Evolutionary conservation across 1,284 basidiomycete genomes (phyloP).

Genomic region (Termitomyces sp.): DNA sequence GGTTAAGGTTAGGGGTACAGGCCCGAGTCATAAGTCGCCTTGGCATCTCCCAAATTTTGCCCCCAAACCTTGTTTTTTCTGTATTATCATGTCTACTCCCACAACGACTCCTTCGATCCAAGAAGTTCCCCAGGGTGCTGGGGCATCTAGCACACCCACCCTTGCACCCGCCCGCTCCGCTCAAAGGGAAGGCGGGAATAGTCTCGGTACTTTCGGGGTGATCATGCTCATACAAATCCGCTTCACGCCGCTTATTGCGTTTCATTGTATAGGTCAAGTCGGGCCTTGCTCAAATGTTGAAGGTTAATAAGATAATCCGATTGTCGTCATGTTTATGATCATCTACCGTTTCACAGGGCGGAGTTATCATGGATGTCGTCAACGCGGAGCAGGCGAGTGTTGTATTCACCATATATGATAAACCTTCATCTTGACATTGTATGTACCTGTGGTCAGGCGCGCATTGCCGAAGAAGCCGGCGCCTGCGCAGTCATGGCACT

Average conservation of each 20-base stretch:
- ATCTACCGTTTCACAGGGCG: conserved; percentile 41
- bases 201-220: conserved; percentile 81
- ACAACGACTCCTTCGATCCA: conserved; percentile 25
- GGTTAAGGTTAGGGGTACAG: conserved; percentile 20
- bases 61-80: conserved; percentile 1
- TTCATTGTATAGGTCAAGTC: conserved; percentile 71
- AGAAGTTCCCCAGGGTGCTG: conserved; percentile 33
- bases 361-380: conserved; percentile 92
- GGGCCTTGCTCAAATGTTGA: conserved; percentile 92
- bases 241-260: conserved; percentile 10
- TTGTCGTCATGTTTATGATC: conserved; percentile 13
- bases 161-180: conserved; percentile 55
- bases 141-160: conserved; percentile 31
- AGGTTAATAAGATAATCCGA: conserved; percentile 41
- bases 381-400: conserved; percentile 70
- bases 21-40: conserved; percentile 3
- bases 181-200: conserved; percentile 57
- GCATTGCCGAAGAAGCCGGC: conserved; percentile 96
- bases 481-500: conserved; percentile 98
- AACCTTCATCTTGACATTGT: conserved; percentile 14
- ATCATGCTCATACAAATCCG: conserved; percentile 17
- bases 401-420: conserved; percentile 19
- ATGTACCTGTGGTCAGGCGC: conserved; percentile 51
- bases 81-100: conserved; percentile 6
- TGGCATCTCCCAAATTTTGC: conserved; percentile 3